Base-by-base conservation (phyloP, 2,329 filamentous ascomycete species). In the Arthrocladium fulminans region DNA sequence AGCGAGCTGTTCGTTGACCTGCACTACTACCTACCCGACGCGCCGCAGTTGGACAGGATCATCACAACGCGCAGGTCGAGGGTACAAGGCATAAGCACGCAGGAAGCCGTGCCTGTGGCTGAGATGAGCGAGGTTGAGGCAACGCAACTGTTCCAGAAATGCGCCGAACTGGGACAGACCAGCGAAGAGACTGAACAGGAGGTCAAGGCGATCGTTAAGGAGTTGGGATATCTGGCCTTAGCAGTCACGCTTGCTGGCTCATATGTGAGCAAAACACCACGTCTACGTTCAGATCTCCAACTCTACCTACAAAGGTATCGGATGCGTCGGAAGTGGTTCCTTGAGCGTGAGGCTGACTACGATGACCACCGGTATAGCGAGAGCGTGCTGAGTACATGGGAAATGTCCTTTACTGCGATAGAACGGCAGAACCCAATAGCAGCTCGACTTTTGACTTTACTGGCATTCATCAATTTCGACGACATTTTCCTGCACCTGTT, bases 341-440 rank as follows among this genome's bases (percentile, higher is more conserved):
- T 59, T 9, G 15, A 20, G 12, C 54, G 38, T 13, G 55, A 53
- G 42, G 48, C 57, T 22, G 35, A 54, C 19, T 34, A 42, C 9
- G 40, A 50, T 9, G 29, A 55, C 20, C 52, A 60, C 35, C 52
- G 55, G 48, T 60, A 57, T 47, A 52, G 50, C 22, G 49, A 53
- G 46, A 60, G 59, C 45, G 53, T 60, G 35, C 53, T 61, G n/a
- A 55, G 50, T 8, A 56, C 54, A 17, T 61, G 53, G 54, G 57
- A 59, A 43, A 59, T 54, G 4, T 54, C 57, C 17, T 55, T 46
- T 44, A 17, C 29, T 25, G 51, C 54, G 25, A 51, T 61, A 4
- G 24, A 30, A 7, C 30, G 46, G 1, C 50, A 53, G 37, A 52
- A 39, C 52, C 25, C 46, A 19, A 49, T 44, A 42, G 60, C 58